Evolutionary conservation across 169 alveolate species (phyloP).

Genomic region (Plasmodium reichenowi): DNA sequence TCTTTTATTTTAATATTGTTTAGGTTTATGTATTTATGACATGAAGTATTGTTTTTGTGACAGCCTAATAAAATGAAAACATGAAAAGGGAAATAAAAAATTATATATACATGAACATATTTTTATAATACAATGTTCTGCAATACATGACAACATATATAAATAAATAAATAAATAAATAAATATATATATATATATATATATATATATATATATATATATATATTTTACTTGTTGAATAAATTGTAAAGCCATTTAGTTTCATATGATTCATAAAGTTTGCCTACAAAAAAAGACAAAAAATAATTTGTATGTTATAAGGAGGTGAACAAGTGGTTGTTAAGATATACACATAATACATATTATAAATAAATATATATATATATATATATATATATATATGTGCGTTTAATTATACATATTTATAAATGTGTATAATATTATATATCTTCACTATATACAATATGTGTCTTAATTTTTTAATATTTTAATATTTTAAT

Average conservation of each 20-base stretch:
- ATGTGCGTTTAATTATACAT: too few relatives aligned
- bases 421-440: too few relatives aligned
- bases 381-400: too few relatives aligned
- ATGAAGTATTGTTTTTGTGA: neutral
- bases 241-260: slow-evolving; percentile 11
- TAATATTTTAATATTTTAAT: neutral
- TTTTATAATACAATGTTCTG: neutral
- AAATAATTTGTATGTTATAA: neutral
- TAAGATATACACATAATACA: too few relatives aligned
- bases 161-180: neutral
- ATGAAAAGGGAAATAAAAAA: neutral
- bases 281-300: neutral
- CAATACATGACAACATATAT: too few relatives aligned
- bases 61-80: slow-evolving; percentile 7
- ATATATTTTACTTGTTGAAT: slow-evolving; percentile 12
- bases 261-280: slow-evolving; percentile 11
- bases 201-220: neutral
- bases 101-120: neutral
- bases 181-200: neutral
- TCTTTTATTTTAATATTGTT: slow-evolving; percentile 9
- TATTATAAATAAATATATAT: too few relatives aligned
- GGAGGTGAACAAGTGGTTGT: too few relatives aligned
- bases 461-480: neutral
- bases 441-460: too few relatives aligned
- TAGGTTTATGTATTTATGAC: slow-evolving; percentile 1